Evolutionary conservation across 768 basidiomycete species (phyloP), one percentile per base, ranked within the genome.

Genomic region (Lentinula guzmanii): DNA sequence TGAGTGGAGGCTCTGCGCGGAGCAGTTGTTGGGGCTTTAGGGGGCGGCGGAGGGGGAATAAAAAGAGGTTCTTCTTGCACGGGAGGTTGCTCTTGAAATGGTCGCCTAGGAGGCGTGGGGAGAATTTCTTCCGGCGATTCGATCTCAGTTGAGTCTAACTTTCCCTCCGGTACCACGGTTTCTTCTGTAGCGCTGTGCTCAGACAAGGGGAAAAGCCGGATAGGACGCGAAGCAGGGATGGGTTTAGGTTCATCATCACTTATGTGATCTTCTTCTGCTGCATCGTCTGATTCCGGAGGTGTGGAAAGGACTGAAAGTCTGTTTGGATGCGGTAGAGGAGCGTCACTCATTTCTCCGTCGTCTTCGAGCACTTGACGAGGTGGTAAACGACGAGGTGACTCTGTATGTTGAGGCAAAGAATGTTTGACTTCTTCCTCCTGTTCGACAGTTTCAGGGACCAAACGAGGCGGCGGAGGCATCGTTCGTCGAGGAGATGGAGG

Each of bases 31-130:
- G 73, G 65, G 24, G 70, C 64, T 9, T 70, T 69, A 21, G 71
- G 42, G 35, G 68, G 61, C 50, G 68, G 61, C n/a, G 70, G 66
- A 21, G 67, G 63, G 5, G 66, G 57, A 33, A 65, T 56, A 53
- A 61, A 33, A 60, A 61, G 52, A 58, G 34, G 54, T 54, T 65
- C 60, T 34, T 63, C 62, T 24, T 63, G 41, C 16, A 41, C 18
- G 9, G n/a, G 18, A 43, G 24, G 21, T 31, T 52, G 18, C 24
- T 56, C 37, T 10, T 41, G 35, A n/a, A 51, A 31, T n/a, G 56
- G 35, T 41, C 52, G 39, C 10, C 55, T 61, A 24, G 48, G 61
- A 1, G 64, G 51, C n/a, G 55, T 60, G 18, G 63, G 61, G 16
- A 57, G 31, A 4, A 63, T 56, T n/a, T 58, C 60, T 46, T 57